phyloP scores from a whole-genome alignment of 169 alveolate species.

The Plasmodium gonderi region DNA sequence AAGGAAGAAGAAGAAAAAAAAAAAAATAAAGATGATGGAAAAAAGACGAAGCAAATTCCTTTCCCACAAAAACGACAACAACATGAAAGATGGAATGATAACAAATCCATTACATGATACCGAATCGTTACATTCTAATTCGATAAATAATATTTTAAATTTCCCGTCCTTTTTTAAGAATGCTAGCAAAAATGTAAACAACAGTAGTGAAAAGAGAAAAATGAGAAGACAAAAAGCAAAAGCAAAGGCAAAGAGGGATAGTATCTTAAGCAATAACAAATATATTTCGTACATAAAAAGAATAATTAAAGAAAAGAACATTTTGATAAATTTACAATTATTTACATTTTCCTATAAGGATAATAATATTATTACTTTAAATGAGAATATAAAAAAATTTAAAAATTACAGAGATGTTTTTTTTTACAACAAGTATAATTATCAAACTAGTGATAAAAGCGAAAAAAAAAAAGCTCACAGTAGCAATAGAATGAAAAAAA shows the following conservation, averaged over 20 bases:
- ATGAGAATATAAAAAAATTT: constrained; percentile 71
- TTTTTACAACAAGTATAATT: constrained; percentile 12
- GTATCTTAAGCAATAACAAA: constrained; percentile 44
- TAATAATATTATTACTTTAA: constrained; percentile 66
- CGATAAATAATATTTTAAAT: constrained; percentile 29
- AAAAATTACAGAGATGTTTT: constrained; percentile 74
- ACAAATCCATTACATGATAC: constrained; percentile 70
- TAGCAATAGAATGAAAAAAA: constrained; percentile 14
- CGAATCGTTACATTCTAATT: constrained; percentile 25
- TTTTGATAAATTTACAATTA: constrained; percentile 45
- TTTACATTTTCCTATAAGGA: constrained; percentile 73
- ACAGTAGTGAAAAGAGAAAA: constrained; percentile 15
- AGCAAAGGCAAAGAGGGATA: constrained; percentile 15
- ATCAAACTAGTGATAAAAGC: constrained; percentile 10
- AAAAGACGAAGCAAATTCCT: neutral
- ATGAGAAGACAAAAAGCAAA: neutral
- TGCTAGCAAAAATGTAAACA: neutral
- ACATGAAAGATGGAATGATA: neutral
- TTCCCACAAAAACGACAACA: neutral
- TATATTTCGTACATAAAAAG: constrained; percentile 63
- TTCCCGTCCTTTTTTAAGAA: constrained; percentile 58
- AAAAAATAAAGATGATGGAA: neutral
- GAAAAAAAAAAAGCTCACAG: constrained; percentile 9
- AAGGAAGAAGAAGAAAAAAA: neutral
- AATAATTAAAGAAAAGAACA: constrained; percentile 55